Evolutionary conservation across 2,329 filamentous ascomycete species (phyloP), one percentile per base, ranked within the genome.

Genomic region (Hymenoscyphus infarciens): DNA sequence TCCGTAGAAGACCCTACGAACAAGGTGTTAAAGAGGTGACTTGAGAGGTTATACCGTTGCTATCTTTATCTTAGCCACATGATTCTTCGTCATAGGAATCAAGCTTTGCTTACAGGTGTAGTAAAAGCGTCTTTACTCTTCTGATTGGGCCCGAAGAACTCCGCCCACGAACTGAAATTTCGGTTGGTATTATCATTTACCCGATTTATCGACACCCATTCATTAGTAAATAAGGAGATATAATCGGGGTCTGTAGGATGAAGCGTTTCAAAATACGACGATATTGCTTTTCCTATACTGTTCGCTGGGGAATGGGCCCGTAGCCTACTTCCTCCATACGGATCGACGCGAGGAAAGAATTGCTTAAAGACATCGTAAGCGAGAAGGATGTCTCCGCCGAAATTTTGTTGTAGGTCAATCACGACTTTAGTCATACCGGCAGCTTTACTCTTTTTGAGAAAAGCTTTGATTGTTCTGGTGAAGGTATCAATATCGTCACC

Each of bases 401-500:
- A 77, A 65, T 90, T 90, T 6, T 76, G 78, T 3, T 83, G 80
- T 4, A 90, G 68, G 65, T 90, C 87, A 62, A 90, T 83, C 49
- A 90, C 78, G 3, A 90, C 75, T 70, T 83, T 85, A 15, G 77
- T 81, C 70, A 85, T 84, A 2, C 78, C 77, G 0, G 75, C 75
- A 2, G 72, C 66, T 58, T 78, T 77, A 19, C 78, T 78, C 27
- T 75, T 73, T 0, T 75, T 72, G 16, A 87, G 74, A 64, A 86
- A 77, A 0, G 74, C 56, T 1, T 62, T 31, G 19, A 78, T 70
- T 2, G 75, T 67, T 15, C 63, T 45, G 11, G 68, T 69, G 61
- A 77, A 77, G 3, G 68, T 70, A n/a, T 67, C 61, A 31, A 74
- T 67, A 2, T 66, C 71, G 5, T 69, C 68, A 1, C 62, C 69